Percentiles rank a stretch among this genome's conserved stretches.
Conservation (phyloP, 192 early-diverging fungal species). For the Rhizophagus prolifer region DNA sequence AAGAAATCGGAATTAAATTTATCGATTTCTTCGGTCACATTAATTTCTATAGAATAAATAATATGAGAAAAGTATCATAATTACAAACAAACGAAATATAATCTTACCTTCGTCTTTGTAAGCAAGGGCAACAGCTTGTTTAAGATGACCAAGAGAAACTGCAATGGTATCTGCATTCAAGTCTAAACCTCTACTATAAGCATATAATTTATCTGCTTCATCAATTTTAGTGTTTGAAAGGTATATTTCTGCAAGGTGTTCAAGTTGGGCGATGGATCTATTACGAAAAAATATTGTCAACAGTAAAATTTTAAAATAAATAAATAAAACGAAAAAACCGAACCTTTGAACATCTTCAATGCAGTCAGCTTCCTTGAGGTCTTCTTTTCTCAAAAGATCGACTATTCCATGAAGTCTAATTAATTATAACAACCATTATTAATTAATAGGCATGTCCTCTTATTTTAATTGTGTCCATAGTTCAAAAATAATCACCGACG, state of each 20-base stretch:
- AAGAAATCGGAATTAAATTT: conserved; percentile 49
- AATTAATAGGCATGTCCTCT: background rate
- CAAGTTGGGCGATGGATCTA: conserved; percentile 66
- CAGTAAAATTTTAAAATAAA: background rate
- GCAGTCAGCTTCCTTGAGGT: conserved; percentile 65
- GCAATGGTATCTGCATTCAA: conserved; percentile 66
- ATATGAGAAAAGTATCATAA: background rate
- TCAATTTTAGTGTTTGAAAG: conserved; percentile 48
- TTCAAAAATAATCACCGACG: conserved; percentile 45
- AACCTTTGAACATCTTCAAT: conserved; percentile 65
- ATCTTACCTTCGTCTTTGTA: conserved; percentile 38
- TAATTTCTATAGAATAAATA: conserved; percentile 34
- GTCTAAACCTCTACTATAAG: conserved; percentile 53
- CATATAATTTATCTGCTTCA: conserved; percentile 54
- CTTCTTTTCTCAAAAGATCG: conserved; percentile 76
- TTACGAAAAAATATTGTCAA: background rate
- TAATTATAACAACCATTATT: background rate
- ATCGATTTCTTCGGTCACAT: conserved; percentile 42
- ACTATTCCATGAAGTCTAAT: conserved; percentile 67
- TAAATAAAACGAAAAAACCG: background rate
- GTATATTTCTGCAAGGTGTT: conserved; percentile 64
- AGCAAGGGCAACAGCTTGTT: conserved; percentile 40
- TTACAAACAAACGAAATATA: conserved; percentile 2
- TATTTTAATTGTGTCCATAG: background rate
- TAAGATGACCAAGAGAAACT: conserved; percentile 53